phyloP scores from a whole-genome alignment of 139 green algal genomes.

The Marvania coccoides region DNA sequence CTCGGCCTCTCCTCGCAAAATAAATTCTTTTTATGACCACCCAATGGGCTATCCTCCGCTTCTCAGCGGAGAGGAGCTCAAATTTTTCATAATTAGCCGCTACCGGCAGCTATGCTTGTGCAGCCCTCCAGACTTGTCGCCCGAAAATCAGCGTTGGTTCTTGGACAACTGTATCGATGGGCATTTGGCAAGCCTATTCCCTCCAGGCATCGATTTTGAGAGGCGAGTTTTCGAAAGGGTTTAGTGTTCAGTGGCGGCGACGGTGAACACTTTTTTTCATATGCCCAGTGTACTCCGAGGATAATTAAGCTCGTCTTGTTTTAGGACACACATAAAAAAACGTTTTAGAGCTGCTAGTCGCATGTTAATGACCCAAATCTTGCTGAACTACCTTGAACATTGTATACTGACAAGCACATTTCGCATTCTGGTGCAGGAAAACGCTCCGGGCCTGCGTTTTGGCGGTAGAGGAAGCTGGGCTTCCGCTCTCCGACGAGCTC shows the following conservation, averaged over 20 bases:
- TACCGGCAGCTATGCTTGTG: no score
- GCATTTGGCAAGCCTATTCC: not conserved
- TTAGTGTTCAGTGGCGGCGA: not conserved
- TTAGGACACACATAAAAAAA: no score
- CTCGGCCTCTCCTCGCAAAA: no score
- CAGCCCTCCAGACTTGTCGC: not conserved
- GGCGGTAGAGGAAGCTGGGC: constrained; percentile 11
- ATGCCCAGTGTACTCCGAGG: no score
- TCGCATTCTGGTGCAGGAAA: not conserved
- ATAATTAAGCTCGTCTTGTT: no score
- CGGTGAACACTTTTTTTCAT: not conserved
- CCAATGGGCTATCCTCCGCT: no score
- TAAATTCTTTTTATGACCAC: no score
- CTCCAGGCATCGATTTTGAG: not conserved
- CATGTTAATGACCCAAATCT: no score
- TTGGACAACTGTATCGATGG: not conserved
- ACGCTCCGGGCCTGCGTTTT: constrained; percentile 14
- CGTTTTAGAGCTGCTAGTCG: no score
- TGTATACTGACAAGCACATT: not conserved
- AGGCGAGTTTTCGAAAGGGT: not conserved
- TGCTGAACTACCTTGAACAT: no score
- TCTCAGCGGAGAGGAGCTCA: no score
- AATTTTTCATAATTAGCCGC: no score
- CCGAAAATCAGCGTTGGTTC: not conserved
- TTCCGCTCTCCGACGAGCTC: constrained; percentile 8